These are phyloP conservation scores for Panicum virgatum DNA, from an alignment of 202 grass and related monocot genomes.

Conservation along the genomic window DNA sequence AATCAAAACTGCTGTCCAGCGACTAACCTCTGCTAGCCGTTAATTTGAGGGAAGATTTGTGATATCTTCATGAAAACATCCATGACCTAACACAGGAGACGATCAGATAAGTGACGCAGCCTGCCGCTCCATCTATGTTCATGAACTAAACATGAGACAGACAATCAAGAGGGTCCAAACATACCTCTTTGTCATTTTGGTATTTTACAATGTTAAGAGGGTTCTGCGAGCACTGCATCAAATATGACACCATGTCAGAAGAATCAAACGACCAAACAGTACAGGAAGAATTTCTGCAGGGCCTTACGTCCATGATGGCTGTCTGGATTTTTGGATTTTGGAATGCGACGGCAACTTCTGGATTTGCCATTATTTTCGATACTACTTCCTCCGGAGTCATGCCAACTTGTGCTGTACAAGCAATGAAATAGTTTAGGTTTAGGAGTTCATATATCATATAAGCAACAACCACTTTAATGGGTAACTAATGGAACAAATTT, in stretches of 20 bases:
- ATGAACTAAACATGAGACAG: background rate
- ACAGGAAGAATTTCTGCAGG: background rate
- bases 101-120: conserved; percentile 1
- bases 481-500: conserved; percentile 11
- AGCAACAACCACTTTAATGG: background rate
- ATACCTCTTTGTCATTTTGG: conserved; percentile 97
- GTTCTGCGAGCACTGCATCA: conserved; percentile 92
- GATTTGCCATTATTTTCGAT: conserved; percentile 97
- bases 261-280: conserved; percentile 26
- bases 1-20: conserved; percentile 32
- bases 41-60: conserved; percentile 89
- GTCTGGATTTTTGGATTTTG: conserved; percentile 99
- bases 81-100: conserved; percentile 68
- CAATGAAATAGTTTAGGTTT: conserved; percentile 11
- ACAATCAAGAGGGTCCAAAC: background rate
- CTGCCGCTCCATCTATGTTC: background rate
- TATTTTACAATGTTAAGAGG: conserved; percentile 97
- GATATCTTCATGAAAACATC: conserved; percentile 99
- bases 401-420: conserved; percentile 81
- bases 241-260: conserved; percentile 47
- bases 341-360: conserved; percentile 92
- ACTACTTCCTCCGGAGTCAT: conserved; percentile 95
- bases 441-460: conserved; percentile 8
- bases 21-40: conserved; percentile 53
- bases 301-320: conserved; percentile 94